These are phyloP conservation scores for Arthroderma sp. DNA, from an alignment of 2,329 filamentous ascomycete species.

Conservation along the genomic window DNA sequence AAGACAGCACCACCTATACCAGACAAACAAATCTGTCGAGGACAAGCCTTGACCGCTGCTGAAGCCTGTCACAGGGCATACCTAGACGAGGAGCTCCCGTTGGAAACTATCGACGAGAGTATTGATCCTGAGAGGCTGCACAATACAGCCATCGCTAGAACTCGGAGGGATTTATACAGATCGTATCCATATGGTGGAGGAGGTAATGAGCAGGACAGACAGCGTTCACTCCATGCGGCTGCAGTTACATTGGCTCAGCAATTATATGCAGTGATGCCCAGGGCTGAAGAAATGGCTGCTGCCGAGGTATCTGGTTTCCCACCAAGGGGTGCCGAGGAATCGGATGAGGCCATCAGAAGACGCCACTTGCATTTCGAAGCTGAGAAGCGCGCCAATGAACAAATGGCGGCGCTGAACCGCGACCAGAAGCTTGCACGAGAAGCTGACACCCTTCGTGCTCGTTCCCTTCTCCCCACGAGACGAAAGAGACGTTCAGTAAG, in stretches of 20 bases:
- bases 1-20: slow-evolving; percentile 41
- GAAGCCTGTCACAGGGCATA: slow-evolving; percentile 45
- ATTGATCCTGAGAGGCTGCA: slow-evolving; percentile 43
- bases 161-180: slow-evolving; percentile 62
- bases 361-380: slow-evolving; percentile 37
- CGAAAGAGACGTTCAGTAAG: slow-evolving; percentile 50
- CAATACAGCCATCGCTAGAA: slow-evolving; percentile 51
- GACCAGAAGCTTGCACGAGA: slow-evolving; percentile 20
- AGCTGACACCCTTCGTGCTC: slow-evolving; percentile 34
- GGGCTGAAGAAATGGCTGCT: slow-evolving; percentile 36
- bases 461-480: slow-evolving; percentile 24
- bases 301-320: slow-evolving; percentile 29
- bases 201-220: slow-evolving; percentile 54
- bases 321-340: slow-evolving; percentile 21
- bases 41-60: slow-evolving; percentile 61
- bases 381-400: slow-evolving; percentile 40
- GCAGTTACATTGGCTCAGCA: slow-evolving; percentile 73
- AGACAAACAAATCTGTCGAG: slow-evolving; percentile 42
- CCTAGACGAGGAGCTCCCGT: slow-evolving; percentile 27
- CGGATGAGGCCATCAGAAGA: slow-evolving; percentile 71
- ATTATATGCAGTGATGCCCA: slow-evolving; percentile 57
- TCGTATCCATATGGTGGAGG: slow-evolving; percentile 56
- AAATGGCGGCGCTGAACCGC: slow-evolving; percentile 45
- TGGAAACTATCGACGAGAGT: slow-evolving; percentile 24
- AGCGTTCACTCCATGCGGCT: slow-evolving; percentile 59